Percentiles rank a stretch among this genome's conserved stretches.
phyloP scores from a whole-genome alignment of 352 stramenopile species.

The Phytophthora melonis region DNA sequence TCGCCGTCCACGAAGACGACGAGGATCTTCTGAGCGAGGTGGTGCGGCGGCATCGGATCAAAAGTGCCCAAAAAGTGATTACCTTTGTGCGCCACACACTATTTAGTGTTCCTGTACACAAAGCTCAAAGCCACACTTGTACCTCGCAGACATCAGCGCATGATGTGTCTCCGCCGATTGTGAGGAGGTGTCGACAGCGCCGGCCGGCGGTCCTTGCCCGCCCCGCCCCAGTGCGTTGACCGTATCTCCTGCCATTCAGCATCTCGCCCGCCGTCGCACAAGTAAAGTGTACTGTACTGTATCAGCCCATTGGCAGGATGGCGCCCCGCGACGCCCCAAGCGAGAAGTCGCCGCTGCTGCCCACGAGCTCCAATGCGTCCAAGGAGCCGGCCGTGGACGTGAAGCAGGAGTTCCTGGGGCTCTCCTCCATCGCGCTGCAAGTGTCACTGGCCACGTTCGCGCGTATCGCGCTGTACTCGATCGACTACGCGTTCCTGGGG shows the following conservation, averaged over 20 bases:
- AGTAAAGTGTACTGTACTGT: neutral
- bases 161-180: neutral
- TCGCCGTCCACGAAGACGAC: constrained; percentile 57
- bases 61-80: neutral
- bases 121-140: constrained; percentile 1
- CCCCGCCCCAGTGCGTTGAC: neutral
- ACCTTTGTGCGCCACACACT: constrained; percentile 15
- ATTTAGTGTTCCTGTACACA: constrained; percentile 6
- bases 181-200: constrained; percentile 1
- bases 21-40: constrained; percentile 63
- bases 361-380: constrained; percentile 4
- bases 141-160: constrained; percentile 23
- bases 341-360: constrained; percentile 39
- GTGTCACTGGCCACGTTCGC: constrained; percentile 78
- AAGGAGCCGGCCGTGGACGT: constrained; percentile 54
- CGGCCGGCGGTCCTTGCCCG: neutral
- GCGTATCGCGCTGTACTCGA: constrained; percentile 74
- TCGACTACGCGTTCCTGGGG: constrained; percentile 80
- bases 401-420: constrained; percentile 50
- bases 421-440: constrained; percentile 76
- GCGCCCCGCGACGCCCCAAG: constrained; percentile 12
- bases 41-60: constrained; percentile 38
- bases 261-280: constrained; percentile 10
- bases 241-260: constrained; percentile 20
- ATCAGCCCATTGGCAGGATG: constrained; percentile 14